Evolutionary conservation across 805 yeast genomes (phyloP).

Genomic region (Saccharomyces paradoxus): DNA sequence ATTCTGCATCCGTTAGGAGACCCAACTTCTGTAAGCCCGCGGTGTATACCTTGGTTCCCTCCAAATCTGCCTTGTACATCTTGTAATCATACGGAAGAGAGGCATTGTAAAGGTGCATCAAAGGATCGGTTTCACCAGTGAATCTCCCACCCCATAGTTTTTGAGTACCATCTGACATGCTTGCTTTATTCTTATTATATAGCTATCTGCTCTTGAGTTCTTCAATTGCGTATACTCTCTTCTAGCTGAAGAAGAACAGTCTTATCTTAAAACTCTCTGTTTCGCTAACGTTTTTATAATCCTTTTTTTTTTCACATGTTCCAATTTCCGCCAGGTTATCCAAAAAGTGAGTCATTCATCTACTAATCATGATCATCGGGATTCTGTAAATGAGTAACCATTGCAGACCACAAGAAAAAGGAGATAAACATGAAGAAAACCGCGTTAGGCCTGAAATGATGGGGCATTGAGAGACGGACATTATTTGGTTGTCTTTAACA

Average conservation of each 20-base stretch:
- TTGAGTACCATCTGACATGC: slow-evolving; percentile 34
- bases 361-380: not conserved
- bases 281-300: not conserved
- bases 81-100: slow-evolving; percentile 91
- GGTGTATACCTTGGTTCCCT: slow-evolving; percentile 91
- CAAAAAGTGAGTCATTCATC: not conserved
- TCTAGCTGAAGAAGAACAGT: not conserved
- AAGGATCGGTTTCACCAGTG: slow-evolving; percentile 93
- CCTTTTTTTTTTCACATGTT: not conserved
- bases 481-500: too few species aligned
- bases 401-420: not conserved
- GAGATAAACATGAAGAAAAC: not conserved
- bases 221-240: not conserved
- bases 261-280: not conserved
- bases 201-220: not conserved
- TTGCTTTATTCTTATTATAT: not conserved
- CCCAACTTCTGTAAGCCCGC: slow-evolving; percentile 75
- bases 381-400: not conserved
- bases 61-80: slow-evolving; percentile 90
- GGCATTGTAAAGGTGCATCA: slow-evolving; percentile 95
- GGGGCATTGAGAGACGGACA: not conserved
- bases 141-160: slow-evolving; percentile 98
- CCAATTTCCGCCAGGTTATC: not conserved
- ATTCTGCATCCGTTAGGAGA: slow-evolving; percentile 63
- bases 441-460: not conserved